Base-by-base conservation (phyloP, 2,329 filamentous ascomycete genomes). In the Penicillium sp. region DNA sequence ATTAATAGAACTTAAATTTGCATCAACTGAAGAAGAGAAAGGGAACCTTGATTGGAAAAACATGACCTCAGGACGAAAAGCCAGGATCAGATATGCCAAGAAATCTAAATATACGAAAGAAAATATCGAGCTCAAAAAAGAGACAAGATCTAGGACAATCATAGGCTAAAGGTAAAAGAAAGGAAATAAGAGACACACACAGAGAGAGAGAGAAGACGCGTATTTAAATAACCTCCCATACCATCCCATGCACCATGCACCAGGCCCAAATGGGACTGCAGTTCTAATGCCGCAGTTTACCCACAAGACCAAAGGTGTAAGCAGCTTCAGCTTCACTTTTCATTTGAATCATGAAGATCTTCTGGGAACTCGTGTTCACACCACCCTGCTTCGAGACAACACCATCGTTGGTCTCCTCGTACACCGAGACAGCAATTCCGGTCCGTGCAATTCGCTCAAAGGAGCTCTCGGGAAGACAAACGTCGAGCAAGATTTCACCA, bases 361-460 rank as follows among this genome's bases (percentile, higher is more conserved):
- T 81, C 41, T 81, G 82, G 58, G 77, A 79, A 26, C 80, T 82
- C 29, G 79, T 80, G 4, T 85, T 82, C 31, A 86, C 85, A 25
- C 85, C 86, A 3, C 80, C 81, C 50, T 81, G 76, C 27, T 78
- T 77, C 0, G 83, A 20, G 11, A 40, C 73, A 23, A 84, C 83
- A 23, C 84, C 79, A 59, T 83, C 83, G 59, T 87, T 83, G 47
- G 85, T 85, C 63, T 90, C 86, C 71, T 94, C 89, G 85, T 91
- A 94, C 33, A 97, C 88, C 61, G 89, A 92, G 53, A 96, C 86
- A 1, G 94, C 90, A 66, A 97, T 93, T 45, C 92, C 92, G 31
- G 89, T 89, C 62, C 89, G 85, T 5, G 90, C 92, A 57, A 96
- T 85, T 18, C 89, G 81, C 62, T 92, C 89, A 74, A 96, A 95